These are phyloP conservation scores for Fraxinus nigra DNA, from an alignment of 305 asterid genomes.

Conservation along the genomic window DNA sequence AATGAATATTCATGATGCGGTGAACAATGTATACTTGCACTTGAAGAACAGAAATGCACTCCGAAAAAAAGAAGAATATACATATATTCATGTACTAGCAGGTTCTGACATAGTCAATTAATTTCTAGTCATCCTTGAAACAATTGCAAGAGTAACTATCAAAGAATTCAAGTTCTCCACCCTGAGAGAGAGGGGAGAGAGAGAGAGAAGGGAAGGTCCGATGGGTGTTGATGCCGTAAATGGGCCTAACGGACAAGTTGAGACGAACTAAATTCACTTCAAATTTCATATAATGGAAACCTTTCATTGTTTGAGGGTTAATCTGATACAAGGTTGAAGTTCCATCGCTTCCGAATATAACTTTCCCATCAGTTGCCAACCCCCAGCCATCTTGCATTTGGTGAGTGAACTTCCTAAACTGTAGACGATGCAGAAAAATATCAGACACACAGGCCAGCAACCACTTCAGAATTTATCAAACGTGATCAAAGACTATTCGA, in stretches of 20 bases:
- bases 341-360: conserved; percentile 84
- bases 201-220: background rate
- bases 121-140: background rate
- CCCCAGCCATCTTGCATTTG: conserved; percentile 97
- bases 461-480: conserved; percentile 4
- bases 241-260: background rate
- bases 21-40: background rate
- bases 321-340: conserved; percentile 71
- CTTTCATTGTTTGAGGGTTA: conserved; percentile 61
- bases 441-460: conserved; percentile 9
- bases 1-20: background rate
- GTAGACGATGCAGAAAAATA: conserved; percentile 25
- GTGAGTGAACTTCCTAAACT: conserved; percentile 55
- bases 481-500: background rate
- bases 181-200: background rate
- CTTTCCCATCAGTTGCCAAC: conserved; percentile 71
- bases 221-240: background rate
- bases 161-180: background rate
- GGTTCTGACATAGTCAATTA: background rate
- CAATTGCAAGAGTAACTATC: background rate
- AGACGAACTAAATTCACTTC: background rate
- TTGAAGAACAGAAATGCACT: background rate
- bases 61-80: background rate
- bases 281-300: conserved; percentile 30
- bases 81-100: background rate